These are phyloP conservation scores for Hordeum pubiflorum DNA, from an alignment of 202 grass and related monocot genomes.

Conservation along the genomic window DNA sequence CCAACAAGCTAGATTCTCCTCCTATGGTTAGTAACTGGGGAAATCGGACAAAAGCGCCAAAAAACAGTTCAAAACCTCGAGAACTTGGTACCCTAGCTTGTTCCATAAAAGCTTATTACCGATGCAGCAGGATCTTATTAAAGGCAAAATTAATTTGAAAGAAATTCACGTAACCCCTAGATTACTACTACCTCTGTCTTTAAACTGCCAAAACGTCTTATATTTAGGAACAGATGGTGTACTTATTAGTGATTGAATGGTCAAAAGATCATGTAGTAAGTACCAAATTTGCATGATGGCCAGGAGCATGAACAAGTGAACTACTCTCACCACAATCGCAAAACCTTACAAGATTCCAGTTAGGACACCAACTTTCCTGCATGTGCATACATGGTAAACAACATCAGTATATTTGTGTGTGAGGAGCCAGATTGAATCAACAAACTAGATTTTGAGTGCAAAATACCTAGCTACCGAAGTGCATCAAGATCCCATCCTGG, in stretches of 20 bases:
- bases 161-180: conserved; percentile 37
- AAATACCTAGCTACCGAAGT: conserved; percentile 22
- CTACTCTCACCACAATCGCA: conserved; percentile 18
- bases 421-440: neutral
- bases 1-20: conserved; percentile 1
- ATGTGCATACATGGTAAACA: conserved; percentile 19
- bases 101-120: conserved; percentile 37
- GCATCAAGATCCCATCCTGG: conserved; percentile 18
- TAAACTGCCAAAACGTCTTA: no score
- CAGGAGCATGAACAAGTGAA: conserved; percentile 27
- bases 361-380: neutral
- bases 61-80: conserved; percentile 29
- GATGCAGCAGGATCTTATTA: conserved; percentile 16
- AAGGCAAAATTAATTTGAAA: conserved; percentile 11
- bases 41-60: conserved; percentile 22
- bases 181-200: conserved; percentile 9
- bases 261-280: conserved; percentile 36
- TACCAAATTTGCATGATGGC: conserved; percentile 45
- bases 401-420: neutral
- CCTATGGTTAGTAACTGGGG: conserved; percentile 10
- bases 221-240: no score
- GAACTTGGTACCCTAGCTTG: conserved; percentile 15
- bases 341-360: neutral
- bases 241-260: conserved; percentile 30
- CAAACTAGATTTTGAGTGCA: neutral